Conservation (phyloP, 2,329 filamentous ascomycete species). For the Phaeosphaeriaceae sp. region DNA sequence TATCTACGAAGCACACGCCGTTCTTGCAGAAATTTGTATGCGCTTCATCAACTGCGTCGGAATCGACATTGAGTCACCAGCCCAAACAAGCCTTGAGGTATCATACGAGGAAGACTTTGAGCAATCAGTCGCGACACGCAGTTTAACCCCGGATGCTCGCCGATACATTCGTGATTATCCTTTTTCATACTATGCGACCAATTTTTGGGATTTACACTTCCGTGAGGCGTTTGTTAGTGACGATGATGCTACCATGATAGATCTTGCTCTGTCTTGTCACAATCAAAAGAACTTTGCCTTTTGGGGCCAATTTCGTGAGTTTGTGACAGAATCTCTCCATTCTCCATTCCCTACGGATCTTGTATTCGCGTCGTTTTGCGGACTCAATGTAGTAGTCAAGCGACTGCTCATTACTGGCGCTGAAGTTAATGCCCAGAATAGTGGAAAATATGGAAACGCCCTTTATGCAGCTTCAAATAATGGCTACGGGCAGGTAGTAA, state of each 20-base stretch:
- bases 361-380: neutral
- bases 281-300: conserved; percentile 8
- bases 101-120: no score
- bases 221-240: no score
- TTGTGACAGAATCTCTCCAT: no score
- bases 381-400: neutral
- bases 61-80: neutral
- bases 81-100: neutral
- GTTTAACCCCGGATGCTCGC: no score
- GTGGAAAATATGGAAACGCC: neutral
- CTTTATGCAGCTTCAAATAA: neutral
- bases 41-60: conserved; percentile 12
- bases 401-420: neutral
- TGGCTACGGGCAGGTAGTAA: no score
- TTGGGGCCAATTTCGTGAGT: no score
- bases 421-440: neutral
- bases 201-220: no score
- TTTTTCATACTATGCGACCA: no score
- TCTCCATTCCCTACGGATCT: neutral
- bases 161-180: no score
- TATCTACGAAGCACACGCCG: no score
- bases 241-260: conserved; percentile 3
- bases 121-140: no score
- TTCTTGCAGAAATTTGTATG: conserved; percentile 12
- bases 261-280: conserved; percentile 5